Base-by-base conservation (phyloP, 78 protist genomes). In the Dictyostelium intermedium region DNA sequence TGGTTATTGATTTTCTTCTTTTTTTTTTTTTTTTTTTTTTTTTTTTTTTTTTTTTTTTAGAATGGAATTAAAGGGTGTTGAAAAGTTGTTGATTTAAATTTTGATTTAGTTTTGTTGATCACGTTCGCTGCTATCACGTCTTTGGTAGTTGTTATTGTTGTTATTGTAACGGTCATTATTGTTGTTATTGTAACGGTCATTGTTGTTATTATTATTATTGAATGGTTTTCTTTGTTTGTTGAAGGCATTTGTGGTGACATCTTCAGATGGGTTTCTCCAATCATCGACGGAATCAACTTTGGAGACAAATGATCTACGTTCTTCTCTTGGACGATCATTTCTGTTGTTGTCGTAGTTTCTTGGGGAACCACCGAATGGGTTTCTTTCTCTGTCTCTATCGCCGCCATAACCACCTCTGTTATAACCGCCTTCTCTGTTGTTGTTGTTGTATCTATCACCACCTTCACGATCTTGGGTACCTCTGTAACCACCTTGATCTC, bases 231-330 rank as follows among this genome's bases (percentile, higher is more conserved):
- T 47, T 18, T 27, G 74, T 39, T 63, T 89, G 5, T 80, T 89
- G 60, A 89, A 89, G 3, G 82, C 94, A 30, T 77, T 77, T 0
- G 94, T 89, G 32, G 72, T n/a, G 5, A 89, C 87, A 18, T 66
- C 66, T 32, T 39, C 45, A 35, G 81, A 53, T 23, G 82, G 82
- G 56, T 39, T n/a, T 89, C 94, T 89, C 94, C 94, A 89, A 85
- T 50, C 61, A 56, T 89, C 94, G 32, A 89, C 63, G 10, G 50
- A 5, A 9, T 89, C 94, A 25, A 74, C 84, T 53, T 89, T 89
- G 14, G 86, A 82, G 4, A 27, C 39, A 23, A 35, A 79, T 56
- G 61, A 27, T 82, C 86, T 82, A 35, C 82, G 32, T 77, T 77
- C 60, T 16, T 41, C 50, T 77, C 63, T 35, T 35, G 92, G 74